Evolutionary conservation across 2,329 filamentous ascomycete genomes (phyloP), one percentile per base, ranked within the genome.

Genomic region (Capronia coronata): DNA sequence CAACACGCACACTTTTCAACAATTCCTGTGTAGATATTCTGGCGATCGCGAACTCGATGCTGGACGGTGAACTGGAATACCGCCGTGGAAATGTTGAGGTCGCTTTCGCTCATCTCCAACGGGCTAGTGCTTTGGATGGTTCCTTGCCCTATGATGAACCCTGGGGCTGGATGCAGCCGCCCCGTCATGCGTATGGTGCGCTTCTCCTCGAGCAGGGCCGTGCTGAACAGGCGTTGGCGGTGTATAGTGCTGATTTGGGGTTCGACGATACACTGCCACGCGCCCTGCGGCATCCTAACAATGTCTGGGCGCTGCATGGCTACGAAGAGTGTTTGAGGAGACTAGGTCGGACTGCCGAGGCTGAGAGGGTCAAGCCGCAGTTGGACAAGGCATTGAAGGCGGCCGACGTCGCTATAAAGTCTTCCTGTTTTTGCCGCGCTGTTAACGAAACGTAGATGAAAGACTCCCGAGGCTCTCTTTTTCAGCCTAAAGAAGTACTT

Each of bases 91-190:
- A 83, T 43, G 74, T 76, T 46, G 74, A 79, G 0, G 41, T 62
- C 0, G 84, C 84, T 0, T 87, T 86, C 61, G 60, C 67, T 2
- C 72, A 78, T 44, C 68, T 89, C 2, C 73, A 75, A 1, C 69
- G 68, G 9, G 75, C 83, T 0, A 78, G 86, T 18, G 61, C 67
- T 1, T 71, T 77, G 2, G 82, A 86, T 54, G 83, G 86, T 59
- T 66, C 64, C 0, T 71, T 88, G 22, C 79, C 79, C 0, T 88
- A 86, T 53, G 81, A 83, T 42, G 85, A 89, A 62, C 85, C 85
- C 0, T 87, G 84, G 84, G 82, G 82, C 0, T 88, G 84, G 84
- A 87, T 88, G 83, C 82, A 86, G 61, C 84, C 84, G 0, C 77
- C 79, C 0, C 72, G 83, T 2, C 84, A 88, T 63, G 84, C 84